Conservation (phyloP, 192 early-diverging fungal genomes). For the Coemansia sp. region DNA sequence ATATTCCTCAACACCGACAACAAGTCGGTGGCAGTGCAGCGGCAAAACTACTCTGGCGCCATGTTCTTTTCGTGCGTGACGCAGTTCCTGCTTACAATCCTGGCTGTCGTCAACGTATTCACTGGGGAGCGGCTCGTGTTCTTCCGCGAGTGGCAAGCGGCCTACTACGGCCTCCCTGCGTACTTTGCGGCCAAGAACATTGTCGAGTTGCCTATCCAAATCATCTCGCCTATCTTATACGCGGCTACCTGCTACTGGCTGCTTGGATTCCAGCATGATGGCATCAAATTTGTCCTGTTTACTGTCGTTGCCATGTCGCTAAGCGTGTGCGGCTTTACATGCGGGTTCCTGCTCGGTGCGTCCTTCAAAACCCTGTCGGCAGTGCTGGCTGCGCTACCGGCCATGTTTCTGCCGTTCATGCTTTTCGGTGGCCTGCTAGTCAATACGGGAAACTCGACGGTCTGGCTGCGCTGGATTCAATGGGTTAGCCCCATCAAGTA, state of each 20-base stretch:
- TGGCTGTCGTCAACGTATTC: conserved; percentile 56
- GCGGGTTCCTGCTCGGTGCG: conserved; percentile 57
- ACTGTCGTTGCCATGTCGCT: conserved; percentile 30
- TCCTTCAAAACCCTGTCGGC: conserved; percentile 48
- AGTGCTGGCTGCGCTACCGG: conserved; percentile 49
- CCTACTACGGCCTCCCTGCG: conserved; percentile 57
- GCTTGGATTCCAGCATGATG: conserved; percentile 52
- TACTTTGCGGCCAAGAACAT: conserved; percentile 59
- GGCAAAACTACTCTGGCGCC: conserved; percentile 56
- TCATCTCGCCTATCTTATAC: conserved; percentile 50
- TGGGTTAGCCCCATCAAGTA: conserved; percentile 61
- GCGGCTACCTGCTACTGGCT: conserved; percentile 57
- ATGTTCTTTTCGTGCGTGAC: conserved; percentile 55
- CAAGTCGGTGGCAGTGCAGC: conserved; percentile 23
- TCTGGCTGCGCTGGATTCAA: conserved; percentile 56
- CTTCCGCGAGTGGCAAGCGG: conserved; percentile 55
- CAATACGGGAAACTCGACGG: conserved; percentile 58
- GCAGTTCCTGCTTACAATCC: conserved; percentile 45
- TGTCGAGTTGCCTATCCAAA: conserved; percentile 57
- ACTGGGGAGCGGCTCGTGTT: conserved; percentile 58
- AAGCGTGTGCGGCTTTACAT: conserved; percentile 52
- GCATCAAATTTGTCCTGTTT: conserved; percentile 46
- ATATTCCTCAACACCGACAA: conserved; percentile 55
- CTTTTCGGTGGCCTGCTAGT: conserved; percentile 61
- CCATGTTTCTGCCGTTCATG: conserved; percentile 57